Percentiles rank a stretch among this genome's conserved stretches.
These are phyloP conservation scores for Schizonepeta tenuifolia DNA, from an alignment of 257 asterid species.

Conservation along the genomic window DNA sequence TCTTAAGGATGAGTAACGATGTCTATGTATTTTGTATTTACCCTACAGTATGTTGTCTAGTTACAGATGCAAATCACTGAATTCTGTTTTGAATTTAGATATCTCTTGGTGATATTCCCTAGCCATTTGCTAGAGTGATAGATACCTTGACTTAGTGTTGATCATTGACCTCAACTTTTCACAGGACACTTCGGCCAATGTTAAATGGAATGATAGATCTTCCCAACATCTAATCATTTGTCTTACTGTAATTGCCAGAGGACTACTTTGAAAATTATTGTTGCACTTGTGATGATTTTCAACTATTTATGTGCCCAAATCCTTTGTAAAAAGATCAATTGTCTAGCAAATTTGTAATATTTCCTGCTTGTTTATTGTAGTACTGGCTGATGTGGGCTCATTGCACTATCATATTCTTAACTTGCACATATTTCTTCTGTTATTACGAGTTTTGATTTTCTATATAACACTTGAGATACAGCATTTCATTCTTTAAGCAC, in stretches of 20 bases:
- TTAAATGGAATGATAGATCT: not conserved
- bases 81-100: not conserved
- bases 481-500: slow-evolving; percentile 27
- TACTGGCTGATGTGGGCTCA: slow-evolving; percentile 2
- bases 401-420: slow-evolving; percentile 14
- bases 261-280: not conserved
- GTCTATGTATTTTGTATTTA: too few species aligned
- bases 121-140: slow-evolving; percentile 7
- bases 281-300: slow-evolving; percentile 17
- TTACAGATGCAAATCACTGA: not conserved
- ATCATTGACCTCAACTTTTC: not conserved
- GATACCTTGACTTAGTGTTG: slow-evolving; percentile 24
- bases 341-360: not conserved
- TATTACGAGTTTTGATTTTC: slow-evolving; percentile 16
- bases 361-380: slow-evolving; percentile 2
- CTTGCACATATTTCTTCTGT: not conserved
- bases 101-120: not conserved
- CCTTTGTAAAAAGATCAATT: not conserved
- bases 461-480: slow-evolving; percentile 2
- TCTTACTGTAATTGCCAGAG: not conserved
- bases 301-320: not conserved
- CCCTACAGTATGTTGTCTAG: not conserved
- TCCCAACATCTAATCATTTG: not conserved
- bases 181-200: not conserved
- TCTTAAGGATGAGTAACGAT: too few species aligned